Evolutionary conservation across 208 protist species (phyloP).

Genomic region (Leishmania braziliensis): DNA sequence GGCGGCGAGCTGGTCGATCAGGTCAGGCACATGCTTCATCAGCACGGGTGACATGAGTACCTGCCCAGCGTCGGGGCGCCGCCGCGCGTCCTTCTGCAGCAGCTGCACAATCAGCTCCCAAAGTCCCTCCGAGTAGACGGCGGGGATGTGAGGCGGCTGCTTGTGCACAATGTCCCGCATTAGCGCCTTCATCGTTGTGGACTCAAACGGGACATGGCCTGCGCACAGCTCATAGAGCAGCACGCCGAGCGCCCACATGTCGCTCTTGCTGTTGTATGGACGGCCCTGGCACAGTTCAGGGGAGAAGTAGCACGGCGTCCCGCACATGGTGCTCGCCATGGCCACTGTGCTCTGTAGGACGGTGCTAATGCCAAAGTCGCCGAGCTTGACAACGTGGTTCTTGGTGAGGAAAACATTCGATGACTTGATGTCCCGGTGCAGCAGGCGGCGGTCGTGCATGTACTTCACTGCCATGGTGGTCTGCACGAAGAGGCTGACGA

Average conservation of each 20-base stretch:
- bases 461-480: constrained; percentile 87
- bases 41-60: constrained; percentile 73
- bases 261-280: constrained; percentile 94
- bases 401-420: constrained; percentile 92
- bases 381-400: constrained; percentile 89
- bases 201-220: constrained; percentile 81
- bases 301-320: constrained; percentile 96
- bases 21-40: constrained; percentile 63
- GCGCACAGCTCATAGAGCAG: constrained; percentile 90
- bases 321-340: constrained; percentile 94
- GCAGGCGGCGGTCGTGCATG: constrained; percentile 89
- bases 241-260: constrained; percentile 92
- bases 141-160: constrained; percentile 72
- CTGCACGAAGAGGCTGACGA: constrained; percentile 84
- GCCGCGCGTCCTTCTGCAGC: constrained; percentile 79
- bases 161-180: constrained; percentile 88
- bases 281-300: constrained; percentile 93
- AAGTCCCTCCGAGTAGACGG: constrained; percentile 69
- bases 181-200: constrained; percentile 79
- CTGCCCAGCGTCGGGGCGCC: constrained; percentile 81
- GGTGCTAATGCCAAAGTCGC: constrained; percentile 93
- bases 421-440: constrained; percentile 94
- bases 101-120: constrained; percentile 75
- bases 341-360: constrained; percentile 85
- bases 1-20: constrained; percentile 60